These are phyloP conservation scores for Dothideomycetidae sp. DNA, from an alignment of 2,329 filamentous ascomycete genomes.

Conservation along the genomic window DNA sequence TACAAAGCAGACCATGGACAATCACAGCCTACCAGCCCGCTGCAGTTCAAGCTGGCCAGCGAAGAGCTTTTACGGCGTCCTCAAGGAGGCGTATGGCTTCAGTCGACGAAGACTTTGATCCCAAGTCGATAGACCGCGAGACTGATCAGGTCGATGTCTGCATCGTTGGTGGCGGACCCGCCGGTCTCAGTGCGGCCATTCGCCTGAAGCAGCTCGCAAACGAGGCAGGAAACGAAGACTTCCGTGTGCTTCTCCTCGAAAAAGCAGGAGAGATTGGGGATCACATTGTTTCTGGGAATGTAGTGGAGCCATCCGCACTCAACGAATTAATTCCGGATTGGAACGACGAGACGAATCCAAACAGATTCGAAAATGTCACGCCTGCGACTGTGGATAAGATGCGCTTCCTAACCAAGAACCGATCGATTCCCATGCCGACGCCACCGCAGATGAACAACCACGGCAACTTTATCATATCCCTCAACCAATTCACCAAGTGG, in stretches of 20 bases:
- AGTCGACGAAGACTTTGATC: constrained; percentile 29
- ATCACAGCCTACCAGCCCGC: constrained; percentile 18
- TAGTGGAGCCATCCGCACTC: constrained; percentile 77
- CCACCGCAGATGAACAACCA: constrained; percentile 98
- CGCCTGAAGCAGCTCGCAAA: constrained; percentile 90
- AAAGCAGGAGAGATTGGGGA: constrained; percentile 92
- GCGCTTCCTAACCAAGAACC: constrained; percentile 79
- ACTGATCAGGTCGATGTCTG: constrained; percentile 90
- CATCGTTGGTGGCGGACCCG: constrained; percentile 91
- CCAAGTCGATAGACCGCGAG: constrained; percentile 59
- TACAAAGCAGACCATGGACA: constrained; percentile 3
- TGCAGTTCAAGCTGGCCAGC: constrained; percentile 22
- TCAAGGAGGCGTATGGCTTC: constrained; percentile 21
- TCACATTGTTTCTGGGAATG: constrained; percentile 90
- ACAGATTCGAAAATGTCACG: constrained; percentile 75
- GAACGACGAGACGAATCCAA: constrained; percentile 76
- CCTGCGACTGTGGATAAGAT: constrained; percentile 74
- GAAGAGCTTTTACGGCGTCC: constrained; percentile 20
- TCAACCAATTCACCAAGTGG: constrained; percentile 95
- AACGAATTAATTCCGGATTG: constrained; percentile 88
- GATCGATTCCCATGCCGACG: constrained; percentile 64
- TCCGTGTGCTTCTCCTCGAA: constrained; percentile 80
- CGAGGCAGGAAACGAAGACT: constrained; percentile 88
- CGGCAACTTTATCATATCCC: constrained; percentile 91
- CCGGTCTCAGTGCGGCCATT: constrained; percentile 84